Conservation (phyloP, 129 eudicot genomes). For the Calendula officinalis region DNA sequence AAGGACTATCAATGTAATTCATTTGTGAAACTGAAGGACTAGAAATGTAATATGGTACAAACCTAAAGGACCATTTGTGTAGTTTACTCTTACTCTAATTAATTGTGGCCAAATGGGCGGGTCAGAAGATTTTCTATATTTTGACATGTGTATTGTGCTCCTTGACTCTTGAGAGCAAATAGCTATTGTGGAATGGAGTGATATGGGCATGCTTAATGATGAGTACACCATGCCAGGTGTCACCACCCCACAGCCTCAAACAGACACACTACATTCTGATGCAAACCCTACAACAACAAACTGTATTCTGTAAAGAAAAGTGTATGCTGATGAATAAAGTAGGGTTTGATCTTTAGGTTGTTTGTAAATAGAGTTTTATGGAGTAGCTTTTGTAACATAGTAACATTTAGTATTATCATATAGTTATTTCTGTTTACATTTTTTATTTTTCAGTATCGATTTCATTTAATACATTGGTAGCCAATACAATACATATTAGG, state of each 20-base stretch:
- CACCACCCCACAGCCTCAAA: slow-evolving; percentile 47
- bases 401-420: neutral
- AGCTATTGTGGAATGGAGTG: slow-evolving; percentile 72
- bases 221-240: slow-evolving; percentile 39
- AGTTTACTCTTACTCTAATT: too few relatives aligned
- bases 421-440: too few relatives aligned
- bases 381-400: slow-evolving; percentile 25
- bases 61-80: too few relatives aligned
- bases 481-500: too few relatives aligned
- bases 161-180: slow-evolving; percentile 36
- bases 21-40: too few relatives aligned
- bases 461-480: too few relatives aligned
- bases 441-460: too few relatives aligned
- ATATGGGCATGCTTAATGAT: slow-evolving; percentile 42
- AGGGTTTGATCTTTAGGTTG: neutral
- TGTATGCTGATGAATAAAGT: slow-evolving; percentile 21
- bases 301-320: slow-evolving; percentile 32
- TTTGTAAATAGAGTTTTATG: slow-evolving; percentile 31
- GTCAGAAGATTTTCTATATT: too few relatives aligned
- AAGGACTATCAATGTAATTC: too few relatives aligned
- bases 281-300: slow-evolving; percentile 20
- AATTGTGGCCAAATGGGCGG: too few relatives aligned
- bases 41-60: too few relatives aligned
- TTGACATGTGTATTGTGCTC: slow-evolving; percentile 10
- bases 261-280: slow-evolving; percentile 11